Evolutionary conservation across 192 early-diverging fungal genomes (phyloP), one percentile per base, ranked within the genome.

Genomic region (Geranomyces michiganensis): DNA sequence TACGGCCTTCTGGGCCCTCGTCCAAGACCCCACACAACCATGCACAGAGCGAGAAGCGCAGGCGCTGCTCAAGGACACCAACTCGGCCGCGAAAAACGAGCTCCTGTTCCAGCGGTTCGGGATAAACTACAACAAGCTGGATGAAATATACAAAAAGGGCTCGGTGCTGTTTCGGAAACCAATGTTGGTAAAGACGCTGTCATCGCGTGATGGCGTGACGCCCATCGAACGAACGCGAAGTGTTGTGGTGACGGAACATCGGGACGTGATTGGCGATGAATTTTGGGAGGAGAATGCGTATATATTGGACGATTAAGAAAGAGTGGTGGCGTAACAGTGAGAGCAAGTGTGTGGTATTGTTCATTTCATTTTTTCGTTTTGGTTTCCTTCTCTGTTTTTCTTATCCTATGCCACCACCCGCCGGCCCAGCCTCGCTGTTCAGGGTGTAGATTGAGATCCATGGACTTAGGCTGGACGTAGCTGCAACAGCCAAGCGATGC

Each of bases 1-100:
- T 78, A 99, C 97, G 2, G 86, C 89, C 9, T 97, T 96, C 75
- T 97, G 96, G 95, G 79, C 86, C 12, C 76, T 99, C 41, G 95
- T 97, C 1, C 77, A 75, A 49, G 76, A 79, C 59, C 36, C 63
- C 29, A 82, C 87, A 31, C 80, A 83, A 53, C 93, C 92, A 56
- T 82, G 79, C 58, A 83, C 90, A 9, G 88, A 88, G 47, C 82
- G 71, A 27, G 90, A 92, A 65, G 94, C 95, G 4, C 91, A 96
- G 75, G 78, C 81, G 43, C 80, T 77, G 0, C 81, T 98, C 21
- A 87, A 95, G 89, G 90, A 91, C 51, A 95, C 95, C 26, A 83
- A 94, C 51, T 93, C 93, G 10, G 89, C 86, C 19, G 84, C 91
- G 27, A 99, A 99, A 73, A 92, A 97, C 77, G 96, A 97, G 75